A percentile compares a stretch with the other conserved stretches of the same genome.
Evolutionary conservation across 805 yeast genomes (phyloP).

Genomic region (Pichia manshurica): DNA sequence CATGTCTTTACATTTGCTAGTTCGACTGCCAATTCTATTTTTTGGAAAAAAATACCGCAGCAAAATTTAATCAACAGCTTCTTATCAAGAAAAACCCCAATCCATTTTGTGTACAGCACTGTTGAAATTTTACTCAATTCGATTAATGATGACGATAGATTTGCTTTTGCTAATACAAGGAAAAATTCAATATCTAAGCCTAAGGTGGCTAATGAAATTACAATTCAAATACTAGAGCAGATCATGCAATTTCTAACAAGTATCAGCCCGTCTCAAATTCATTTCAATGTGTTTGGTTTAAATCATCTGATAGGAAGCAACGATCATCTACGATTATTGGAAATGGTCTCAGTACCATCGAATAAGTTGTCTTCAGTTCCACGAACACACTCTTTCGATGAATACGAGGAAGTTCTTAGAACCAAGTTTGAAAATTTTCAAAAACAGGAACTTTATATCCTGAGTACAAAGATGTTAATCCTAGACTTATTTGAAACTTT

Average conservation of each 20-base stretch:
- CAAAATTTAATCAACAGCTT: constrained; percentile 33
- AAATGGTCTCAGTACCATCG: constrained; percentile 35
- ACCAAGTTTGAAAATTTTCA: constrained; percentile 14
- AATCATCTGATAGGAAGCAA: constrained; percentile 51
- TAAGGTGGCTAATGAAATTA: constrained; percentile 2
- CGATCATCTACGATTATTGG: constrained; percentile 36
- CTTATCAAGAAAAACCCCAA: constrained; percentile 47
- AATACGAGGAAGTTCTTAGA: constrained; percentile 15
- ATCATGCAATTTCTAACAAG: constrained; percentile 6
- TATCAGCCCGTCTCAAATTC: constrained; percentile 7
- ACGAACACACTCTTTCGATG: constrained; percentile 26
- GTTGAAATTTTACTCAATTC: constrained; percentile 49
- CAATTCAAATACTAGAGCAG: constrained; percentile 7
- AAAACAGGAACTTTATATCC: constrained; percentile 39
- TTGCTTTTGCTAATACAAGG: constrained; percentile 25
- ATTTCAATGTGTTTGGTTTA: constrained; percentile 44
- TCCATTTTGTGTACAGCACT: constrained; percentile 44
- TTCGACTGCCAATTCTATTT: constrained; percentile 22
- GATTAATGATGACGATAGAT: constrained; percentile 27
- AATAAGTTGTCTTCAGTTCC: constrained; percentile 17
- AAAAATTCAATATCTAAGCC: neutral
- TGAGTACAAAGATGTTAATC: constrained; percentile 41
- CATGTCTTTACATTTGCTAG: constrained; percentile 15
- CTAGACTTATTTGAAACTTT: constrained; percentile 44
- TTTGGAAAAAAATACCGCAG: constrained; percentile 31